These are phyloP conservation scores for Lepidium sativum DNA, from an alignment of 345 rosid genomes.

Conservation along the genomic window DNA sequence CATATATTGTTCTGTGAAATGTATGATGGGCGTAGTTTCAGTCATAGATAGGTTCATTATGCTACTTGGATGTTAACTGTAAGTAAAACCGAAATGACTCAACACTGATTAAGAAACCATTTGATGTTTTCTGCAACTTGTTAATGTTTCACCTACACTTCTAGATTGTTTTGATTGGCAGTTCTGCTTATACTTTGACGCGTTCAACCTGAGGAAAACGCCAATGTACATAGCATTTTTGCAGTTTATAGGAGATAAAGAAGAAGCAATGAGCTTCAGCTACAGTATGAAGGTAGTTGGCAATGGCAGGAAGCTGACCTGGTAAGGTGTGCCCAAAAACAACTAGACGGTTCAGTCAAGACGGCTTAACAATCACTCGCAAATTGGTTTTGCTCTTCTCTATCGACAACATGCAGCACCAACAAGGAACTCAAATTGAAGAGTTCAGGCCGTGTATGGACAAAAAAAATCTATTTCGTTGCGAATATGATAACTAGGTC, in stretches of 20 bases:
- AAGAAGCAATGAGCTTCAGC: conserved; percentile 36
- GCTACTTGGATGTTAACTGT: conserved; percentile 82
- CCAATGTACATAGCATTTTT: conserved; percentile 33
- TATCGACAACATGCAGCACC: conserved; percentile 16
- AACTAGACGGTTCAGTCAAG: conserved; percentile 32
- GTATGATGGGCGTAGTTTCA: conserved; percentile 75
- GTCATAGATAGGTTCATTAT: conserved; percentile 74
- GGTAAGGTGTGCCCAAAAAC: conserved; percentile 36
- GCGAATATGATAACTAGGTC: neutral
- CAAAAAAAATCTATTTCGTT: conserved; percentile 9
- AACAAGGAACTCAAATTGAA: conserved; percentile 41
- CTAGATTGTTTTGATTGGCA: conserved; percentile 30
- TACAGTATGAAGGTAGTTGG: conserved; percentile 33
- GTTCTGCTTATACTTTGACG: conserved; percentile 37
- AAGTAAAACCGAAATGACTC: conserved; percentile 5
- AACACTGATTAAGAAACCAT: neutral
- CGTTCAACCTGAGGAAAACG: conserved; percentile 28
- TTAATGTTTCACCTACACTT: neutral
- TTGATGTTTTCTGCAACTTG: neutral
- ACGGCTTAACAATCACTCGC: conserved; percentile 38
- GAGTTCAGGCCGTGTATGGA: conserved; percentile 49
- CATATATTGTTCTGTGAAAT: conserved; percentile 25
- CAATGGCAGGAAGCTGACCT: conserved; percentile 30
- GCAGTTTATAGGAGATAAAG: conserved; percentile 38
- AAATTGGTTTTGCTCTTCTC: conserved; percentile 37